Base-by-base conservation (phyloP, 176 grass and related monocot species). In the Oryza rufipogon region DNA sequence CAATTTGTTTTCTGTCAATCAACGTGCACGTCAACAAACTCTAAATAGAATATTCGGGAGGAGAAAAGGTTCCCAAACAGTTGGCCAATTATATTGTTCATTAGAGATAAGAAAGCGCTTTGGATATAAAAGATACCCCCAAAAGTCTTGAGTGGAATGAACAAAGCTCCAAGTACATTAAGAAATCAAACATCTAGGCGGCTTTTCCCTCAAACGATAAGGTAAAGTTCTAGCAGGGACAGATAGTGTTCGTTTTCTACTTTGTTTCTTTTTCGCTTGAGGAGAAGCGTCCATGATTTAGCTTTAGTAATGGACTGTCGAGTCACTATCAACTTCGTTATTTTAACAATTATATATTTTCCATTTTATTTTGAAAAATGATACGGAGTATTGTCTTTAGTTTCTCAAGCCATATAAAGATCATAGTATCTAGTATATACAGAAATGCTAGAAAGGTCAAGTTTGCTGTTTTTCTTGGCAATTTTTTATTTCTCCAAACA, bases 171-270 rank as follows among this genome's bases (percentile, higher is more conserved):
- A 30, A 66, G 71, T 34, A 42, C 65, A 32, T 56, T 58, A 58
- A 39, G 6, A 76, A 36, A 60, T 19, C 36, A 69, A 86, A 45
- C 63, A 45, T 76, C 61, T 14, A 64, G 51, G 33, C 15, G 54
- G 66, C 78, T 45, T 89, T 86, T 77, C 67, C 72, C 4, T 38
- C 28, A 85, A 85, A 74, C 46, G 67, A 74, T 78, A 86, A 73
- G 88, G 79, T 81, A 64, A 48, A 69, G 36, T 25, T 25, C 47
- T 14, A 32, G 6, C 61, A 17, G 3, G 32, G n/a, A 74, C 66
- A 61, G 75, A 69, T 23, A 79, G 9, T 33, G 79, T 9, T 13
- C 48, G 22, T n/a, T 19, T 16, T 10, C 30, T 44, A 1, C n/a
- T 26, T 47, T 46, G 23, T 19, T 28, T 74, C 72, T 2, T 74